phyloP scores from a whole-genome alignment of 2,329 filamentous ascomycete species.

The Monosporascus ibericus region DNA sequence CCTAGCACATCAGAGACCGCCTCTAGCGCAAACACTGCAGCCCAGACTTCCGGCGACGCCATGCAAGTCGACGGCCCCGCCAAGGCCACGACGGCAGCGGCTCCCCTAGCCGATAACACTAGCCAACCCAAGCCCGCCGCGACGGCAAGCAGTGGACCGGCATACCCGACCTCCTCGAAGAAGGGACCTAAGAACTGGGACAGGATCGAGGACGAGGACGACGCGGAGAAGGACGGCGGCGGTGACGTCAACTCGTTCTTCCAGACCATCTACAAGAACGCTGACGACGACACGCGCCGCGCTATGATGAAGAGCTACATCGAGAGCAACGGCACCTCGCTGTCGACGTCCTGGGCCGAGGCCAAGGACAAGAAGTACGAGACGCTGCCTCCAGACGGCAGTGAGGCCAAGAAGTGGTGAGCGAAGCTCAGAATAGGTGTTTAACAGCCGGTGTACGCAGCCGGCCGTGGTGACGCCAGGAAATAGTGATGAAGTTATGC shows the following conservation, averaged over 20 bases:
- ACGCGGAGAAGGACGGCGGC: conserved; percentile 51
- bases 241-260: conserved; percentile 76
- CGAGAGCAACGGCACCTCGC: conserved; percentile 86
- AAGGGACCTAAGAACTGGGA: conserved; percentile 90
- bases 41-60: not conserved
- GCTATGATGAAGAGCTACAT: conserved; percentile 98
- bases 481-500: no score
- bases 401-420: conserved; percentile 68
- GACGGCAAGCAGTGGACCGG: conserved; percentile 32
- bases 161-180: conserved; percentile 83
- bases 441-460: no score
- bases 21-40: no score
- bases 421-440: no score
- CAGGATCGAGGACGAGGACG: conserved; percentile 50
- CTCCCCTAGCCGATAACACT: conserved; percentile 1
- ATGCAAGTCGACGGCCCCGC: conserved; percentile 32
- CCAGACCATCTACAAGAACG: conserved; percentile 75
- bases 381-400: conserved; percentile 68
- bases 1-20: no score
- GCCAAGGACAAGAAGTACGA: conserved; percentile 68
- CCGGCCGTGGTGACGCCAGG: no score
- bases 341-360: conserved; percentile 89
- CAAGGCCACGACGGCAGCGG: not conserved
- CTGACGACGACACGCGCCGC: conserved; percentile 72
- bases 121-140: conserved; percentile 3